Evolutionary conservation across 78 protist species (phyloP), one percentile per base, ranked within the genome.

Genomic region (Speleostelium caveatum): DNA sequence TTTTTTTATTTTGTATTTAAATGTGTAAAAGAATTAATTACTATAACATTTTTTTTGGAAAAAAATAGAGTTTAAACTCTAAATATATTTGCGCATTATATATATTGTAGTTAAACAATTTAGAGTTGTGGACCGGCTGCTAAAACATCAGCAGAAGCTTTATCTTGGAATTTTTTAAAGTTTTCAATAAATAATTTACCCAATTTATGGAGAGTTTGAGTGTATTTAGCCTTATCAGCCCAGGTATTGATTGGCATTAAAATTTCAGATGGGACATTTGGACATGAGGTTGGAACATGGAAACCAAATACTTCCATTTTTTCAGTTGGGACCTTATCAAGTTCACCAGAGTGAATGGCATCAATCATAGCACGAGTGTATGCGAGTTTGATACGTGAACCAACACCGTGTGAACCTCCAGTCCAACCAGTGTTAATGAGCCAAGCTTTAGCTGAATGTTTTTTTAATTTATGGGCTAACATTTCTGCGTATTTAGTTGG

Each of bases 341-440:
- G 95, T 26, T 62, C 73, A 35, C 98, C 98, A 61, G 88, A 39
- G 94, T 94, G 96, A 93, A 97, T 96, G 51, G 98, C 97, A 73
- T 94, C 98, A 36, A 98, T 73, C 83, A 96, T 94, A 61, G 97
- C 94, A 69, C 99, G 97, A 33, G 98, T 96, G 95, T 79, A 55
- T 60, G 92, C 69, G 28, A 98, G 69, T 55, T 59, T 74, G 88
- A 96, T 89, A 73, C 99, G 97, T 42, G 71, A 73, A 28, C 96
- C 96, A 42, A 92, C 92, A 53, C 97, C 98, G 86, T 94, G 80
- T 21, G 80, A 33, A 53, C 99, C 99, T 19, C 98, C 97, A 38
- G 93, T 35, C 96, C 97, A 95, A 41, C 97, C 99, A 38, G 99
- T 97, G 94, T 97, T 98, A 83, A 98, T 87, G 3, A 98, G 96